Evolutionary conservation across 176 grass and related monocot species (phyloP).

Genomic region (Cymbopogon citratus): DNA sequence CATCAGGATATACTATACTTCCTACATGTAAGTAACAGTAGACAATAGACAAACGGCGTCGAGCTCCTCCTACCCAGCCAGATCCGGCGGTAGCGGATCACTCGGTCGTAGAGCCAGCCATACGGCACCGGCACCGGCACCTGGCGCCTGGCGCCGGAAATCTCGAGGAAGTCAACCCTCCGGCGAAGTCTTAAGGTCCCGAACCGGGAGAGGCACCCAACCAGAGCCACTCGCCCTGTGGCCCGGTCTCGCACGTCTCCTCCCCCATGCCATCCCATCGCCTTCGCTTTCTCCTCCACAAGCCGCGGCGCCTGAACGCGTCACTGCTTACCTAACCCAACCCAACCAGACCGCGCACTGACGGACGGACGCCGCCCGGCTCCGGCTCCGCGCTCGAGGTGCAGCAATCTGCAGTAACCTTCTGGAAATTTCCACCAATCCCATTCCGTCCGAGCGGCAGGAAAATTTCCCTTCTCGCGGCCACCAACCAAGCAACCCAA

Average conservation of each 20-base stretch:
- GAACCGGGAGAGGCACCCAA: not conserved
- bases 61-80: too few relatives aligned
- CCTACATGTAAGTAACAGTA: too few relatives aligned
- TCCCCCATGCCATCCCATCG: not conserved
- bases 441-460: constrained; percentile 13
- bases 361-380: not conserved
- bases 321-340: constrained; percentile 42
- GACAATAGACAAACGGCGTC: too few relatives aligned
- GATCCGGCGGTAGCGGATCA: not conserved
- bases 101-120: not conserved
- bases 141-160: not conserved
- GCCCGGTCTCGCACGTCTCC: not conserved
- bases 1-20: too few relatives aligned
- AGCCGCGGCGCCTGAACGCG: constrained; percentile 18
- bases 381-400: not conserved
- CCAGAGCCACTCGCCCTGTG: not conserved
- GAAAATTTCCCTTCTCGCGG: constrained; percentile 1
- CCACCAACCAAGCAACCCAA: constrained; percentile 24
- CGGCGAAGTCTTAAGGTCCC: not conserved
- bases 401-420: not conserved
- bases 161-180: not conserved
- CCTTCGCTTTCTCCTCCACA: not conserved
- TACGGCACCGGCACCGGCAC: too few relatives aligned
- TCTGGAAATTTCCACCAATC: constrained; percentile 63
- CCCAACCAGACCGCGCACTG: not conserved